Evolutionary conservation across 768 basidiomycete species (phyloP).

Genomic region (Dentipellis sp.): DNA sequence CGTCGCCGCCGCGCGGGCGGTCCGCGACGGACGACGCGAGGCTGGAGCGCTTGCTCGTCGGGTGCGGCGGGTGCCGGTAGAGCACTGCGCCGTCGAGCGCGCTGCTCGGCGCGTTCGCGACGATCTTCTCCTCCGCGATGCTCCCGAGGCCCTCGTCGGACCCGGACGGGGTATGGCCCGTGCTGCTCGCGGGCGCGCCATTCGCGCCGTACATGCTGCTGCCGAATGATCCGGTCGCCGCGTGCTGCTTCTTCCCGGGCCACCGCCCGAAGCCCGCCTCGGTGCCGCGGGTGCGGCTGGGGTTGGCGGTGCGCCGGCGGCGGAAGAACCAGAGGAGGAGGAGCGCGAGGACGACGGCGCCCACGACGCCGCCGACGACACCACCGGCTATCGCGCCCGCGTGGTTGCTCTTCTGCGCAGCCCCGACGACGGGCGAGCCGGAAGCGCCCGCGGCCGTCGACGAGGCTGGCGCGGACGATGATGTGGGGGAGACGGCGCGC

Average conservation of each 20-base stretch:
- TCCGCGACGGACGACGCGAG: background rate
- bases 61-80: background rate
- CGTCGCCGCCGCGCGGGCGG: background rate
- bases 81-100: background rate
- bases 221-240: background rate
- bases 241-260: background rate
- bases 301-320: conserved; percentile 2
- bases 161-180: conserved; percentile 2
- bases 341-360: conserved; percentile 26
- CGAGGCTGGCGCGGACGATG: conserved; percentile 17
- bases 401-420: conserved; percentile 16
- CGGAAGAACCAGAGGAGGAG: conserved; percentile 6
- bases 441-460: conserved; percentile 3
- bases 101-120: background rate
- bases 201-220: background rate
- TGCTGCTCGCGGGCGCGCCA: background rate
- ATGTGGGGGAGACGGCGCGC: conserved; percentile 5
- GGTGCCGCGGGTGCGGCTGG: background rate
- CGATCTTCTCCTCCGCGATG: conserved; percentile 8
- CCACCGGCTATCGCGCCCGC: conserved; percentile 42
- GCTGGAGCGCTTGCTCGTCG: conserved; percentile 2
- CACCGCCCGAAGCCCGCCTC: background rate
- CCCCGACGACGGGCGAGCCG: background rate
- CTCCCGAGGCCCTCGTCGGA: conserved; percentile 11
- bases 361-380: conserved; percentile 36